A percentile compares a stretch with the other conserved stretches of the same genome.
phyloP scores from a whole-genome alignment of 176 grass and related monocot species.

The Cenchrus americanus region DNA sequence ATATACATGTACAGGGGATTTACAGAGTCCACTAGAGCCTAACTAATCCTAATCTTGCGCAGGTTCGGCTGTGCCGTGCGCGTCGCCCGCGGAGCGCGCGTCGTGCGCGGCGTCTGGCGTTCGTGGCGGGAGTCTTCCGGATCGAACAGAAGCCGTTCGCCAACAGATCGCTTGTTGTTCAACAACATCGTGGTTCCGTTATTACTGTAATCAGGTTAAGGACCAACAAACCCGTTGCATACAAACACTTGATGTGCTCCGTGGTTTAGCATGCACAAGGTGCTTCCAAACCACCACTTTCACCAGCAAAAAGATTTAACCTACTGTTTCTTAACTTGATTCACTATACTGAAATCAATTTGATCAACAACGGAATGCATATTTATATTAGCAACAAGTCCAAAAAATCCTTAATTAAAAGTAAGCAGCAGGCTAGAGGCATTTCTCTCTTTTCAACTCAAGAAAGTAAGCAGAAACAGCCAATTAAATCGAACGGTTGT shows the following conservation, averaged over 20 bases:
- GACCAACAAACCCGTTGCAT: not conserved
- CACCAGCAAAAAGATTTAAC: not conserved
- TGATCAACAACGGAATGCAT: not conserved
- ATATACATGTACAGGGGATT: too few relatives aligned
- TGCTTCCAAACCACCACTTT: constrained; percentile 36
- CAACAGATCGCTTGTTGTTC: not conserved
- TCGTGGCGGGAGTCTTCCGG: too few relatives aligned
- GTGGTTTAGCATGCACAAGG: constrained; percentile 6
- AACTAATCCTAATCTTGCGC: too few relatives aligned
- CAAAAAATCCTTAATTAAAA: not conserved
- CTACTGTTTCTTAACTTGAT: too few relatives aligned
- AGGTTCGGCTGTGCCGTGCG: too few relatives aligned
- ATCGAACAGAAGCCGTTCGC: too few relatives aligned
- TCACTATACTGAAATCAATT: not conserved
- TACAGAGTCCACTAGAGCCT: too few relatives aligned
- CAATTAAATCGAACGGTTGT: not conserved
- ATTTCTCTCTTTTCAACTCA: too few relatives aligned
- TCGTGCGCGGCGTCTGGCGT: too few relatives aligned
- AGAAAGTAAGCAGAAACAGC: not conserved
- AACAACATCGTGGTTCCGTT: not conserved
- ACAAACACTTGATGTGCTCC: not conserved
- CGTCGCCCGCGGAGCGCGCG: too few relatives aligned
- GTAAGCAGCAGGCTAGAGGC: too few relatives aligned
- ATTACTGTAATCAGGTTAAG: not conserved
- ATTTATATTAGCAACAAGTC: not conserved